phyloP scores from a whole-genome alignment of 768 basidiomycete genomes.

The Amanita pallidorosea region DNA sequence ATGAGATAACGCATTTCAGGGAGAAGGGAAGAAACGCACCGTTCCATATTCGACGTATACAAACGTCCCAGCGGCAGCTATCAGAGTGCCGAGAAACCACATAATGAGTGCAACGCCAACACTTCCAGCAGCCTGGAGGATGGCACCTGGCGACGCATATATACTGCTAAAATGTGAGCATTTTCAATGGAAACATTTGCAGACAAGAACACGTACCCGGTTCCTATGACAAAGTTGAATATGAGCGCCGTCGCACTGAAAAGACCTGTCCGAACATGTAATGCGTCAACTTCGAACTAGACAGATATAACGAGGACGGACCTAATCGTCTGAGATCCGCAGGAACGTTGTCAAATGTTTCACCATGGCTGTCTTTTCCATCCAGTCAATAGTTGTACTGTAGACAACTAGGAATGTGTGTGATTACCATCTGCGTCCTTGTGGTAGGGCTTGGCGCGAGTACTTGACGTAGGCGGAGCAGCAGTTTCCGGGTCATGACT shows the following conservation, averaged over 20 bases:
- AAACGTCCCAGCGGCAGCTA: constrained; percentile 55
- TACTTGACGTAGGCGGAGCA: neutral
- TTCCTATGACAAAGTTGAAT: constrained; percentile 69
- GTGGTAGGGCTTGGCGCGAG: neutral
- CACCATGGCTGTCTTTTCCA: constrained; percentile 16
- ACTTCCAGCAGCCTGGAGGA: constrained; percentile 57
- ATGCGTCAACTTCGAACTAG: neutral
- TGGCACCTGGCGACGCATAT: constrained; percentile 60
- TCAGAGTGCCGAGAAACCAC: constrained; percentile 60
- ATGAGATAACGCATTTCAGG: neutral
- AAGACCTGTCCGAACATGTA: constrained; percentile 21
- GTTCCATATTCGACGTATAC: constrained; percentile 74
- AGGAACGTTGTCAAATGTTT: constrained; percentile 37
- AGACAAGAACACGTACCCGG: constrained; percentile 35
- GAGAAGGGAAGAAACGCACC: constrained; percentile 22
- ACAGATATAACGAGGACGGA: constrained; percentile 13
- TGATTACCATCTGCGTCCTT: neutral
- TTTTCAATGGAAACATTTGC: neutral
- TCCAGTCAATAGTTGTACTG: neutral
- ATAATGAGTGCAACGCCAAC: constrained; percentile 57
- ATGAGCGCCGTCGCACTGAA: constrained; percentile 54
- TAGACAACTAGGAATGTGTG: neutral
- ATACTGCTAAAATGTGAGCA: constrained; percentile 31
- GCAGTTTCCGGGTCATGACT: neutral
- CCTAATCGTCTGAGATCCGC: constrained; percentile 39